These are phyloP conservation scores for Podaxis mareebaensis DNA, from an alignment of 768 basidiomycete genomes.

Conservation along the genomic window DNA sequence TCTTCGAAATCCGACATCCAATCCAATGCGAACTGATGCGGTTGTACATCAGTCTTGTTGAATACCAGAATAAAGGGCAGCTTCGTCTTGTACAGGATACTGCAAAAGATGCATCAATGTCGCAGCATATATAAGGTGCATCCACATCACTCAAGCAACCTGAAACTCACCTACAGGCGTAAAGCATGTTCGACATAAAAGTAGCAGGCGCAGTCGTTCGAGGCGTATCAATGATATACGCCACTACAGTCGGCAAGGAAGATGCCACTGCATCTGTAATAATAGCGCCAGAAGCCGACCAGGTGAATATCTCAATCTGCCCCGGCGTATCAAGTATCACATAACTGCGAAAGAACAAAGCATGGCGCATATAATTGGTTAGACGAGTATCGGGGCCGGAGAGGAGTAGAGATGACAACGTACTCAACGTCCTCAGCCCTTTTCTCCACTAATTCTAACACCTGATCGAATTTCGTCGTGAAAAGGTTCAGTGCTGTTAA, in stretches of 20 bases:
- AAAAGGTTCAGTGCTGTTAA: conserved; percentile 96
- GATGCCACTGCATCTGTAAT: conserved; percentile 97
- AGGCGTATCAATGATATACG: conserved; percentile 97
- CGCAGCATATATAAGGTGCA: conserved; percentile 11
- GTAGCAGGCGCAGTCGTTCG: conserved; percentile 93
- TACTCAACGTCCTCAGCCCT: conserved; percentile 86
- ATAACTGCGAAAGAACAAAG: conserved; percentile 55
- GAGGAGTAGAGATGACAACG: conserved; percentile 29
- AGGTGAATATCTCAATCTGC: conserved; percentile 99
- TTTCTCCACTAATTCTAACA: conserved; percentile 88
- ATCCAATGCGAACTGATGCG: conserved; percentile 88
- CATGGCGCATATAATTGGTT: neutral
- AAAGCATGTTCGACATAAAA: conserved; percentile 99
- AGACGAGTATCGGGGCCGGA: neutral
- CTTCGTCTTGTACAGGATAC: conserved; percentile 97
- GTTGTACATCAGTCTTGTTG: conserved; percentile 95
- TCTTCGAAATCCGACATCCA: conserved; percentile 99
- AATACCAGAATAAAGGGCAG: conserved; percentile 97
- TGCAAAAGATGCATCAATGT: conserved; percentile 28
- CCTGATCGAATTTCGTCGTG: conserved; percentile 99
- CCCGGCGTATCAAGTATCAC: conserved; percentile 97
- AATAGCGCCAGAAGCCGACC: conserved; percentile 98
- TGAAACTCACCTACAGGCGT: conserved; percentile 81
- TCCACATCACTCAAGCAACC: conserved; percentile 22
- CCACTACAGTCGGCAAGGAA: conserved; percentile 90